Evolutionary conservation across 345 rosid genomes (phyloP).

Genomic region (Acer negundo): DNA sequence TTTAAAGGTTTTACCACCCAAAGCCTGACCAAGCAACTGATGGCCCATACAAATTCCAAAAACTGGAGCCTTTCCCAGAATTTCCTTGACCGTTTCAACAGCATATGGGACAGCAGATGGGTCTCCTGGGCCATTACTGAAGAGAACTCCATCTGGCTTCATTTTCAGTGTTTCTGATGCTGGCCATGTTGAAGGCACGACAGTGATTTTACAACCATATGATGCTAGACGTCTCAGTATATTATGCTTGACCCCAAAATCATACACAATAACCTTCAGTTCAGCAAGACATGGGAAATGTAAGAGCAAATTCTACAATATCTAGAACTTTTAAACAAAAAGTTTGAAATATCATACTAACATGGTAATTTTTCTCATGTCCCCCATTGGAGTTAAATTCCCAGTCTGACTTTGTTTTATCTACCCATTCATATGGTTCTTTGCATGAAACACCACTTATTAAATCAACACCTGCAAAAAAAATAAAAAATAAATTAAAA

Average conservation of each 20-base stretch:
- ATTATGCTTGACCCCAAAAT: conserved; percentile 94
- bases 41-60: conserved; percentile 99
- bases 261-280: conserved; percentile 80
- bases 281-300: conserved; percentile 13
- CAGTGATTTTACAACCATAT: conserved; percentile 83
- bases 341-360: conserved; percentile 36
- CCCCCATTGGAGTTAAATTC: conserved; percentile 60
- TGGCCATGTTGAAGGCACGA: conserved; percentile 89
- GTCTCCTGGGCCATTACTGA: conserved; percentile 98
- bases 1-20: conserved; percentile 94
- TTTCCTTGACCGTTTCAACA: conserved; percentile 78
- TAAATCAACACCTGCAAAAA: conserved; percentile 66
- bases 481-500: conserved; percentile 26
- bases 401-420: conserved; percentile 74
- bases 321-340: conserved; percentile 9
- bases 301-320: conserved; percentile 14
- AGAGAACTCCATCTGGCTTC: conserved; percentile 95
- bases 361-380: conserved; percentile 38
- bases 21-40: conserved; percentile 93
- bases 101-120: conserved; percentile 98
- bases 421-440: conserved; percentile 81
- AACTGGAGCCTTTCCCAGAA: conserved; percentile 85
- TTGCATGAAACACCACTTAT: conserved; percentile 81
- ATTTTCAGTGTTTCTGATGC: conserved; percentile 77
- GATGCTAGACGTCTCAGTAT: conserved; percentile 82